These are phyloP conservation scores for Epichloe scottii DNA, from an alignment of 2,329 filamentous ascomycete genomes.

Conservation along the genomic window DNA sequence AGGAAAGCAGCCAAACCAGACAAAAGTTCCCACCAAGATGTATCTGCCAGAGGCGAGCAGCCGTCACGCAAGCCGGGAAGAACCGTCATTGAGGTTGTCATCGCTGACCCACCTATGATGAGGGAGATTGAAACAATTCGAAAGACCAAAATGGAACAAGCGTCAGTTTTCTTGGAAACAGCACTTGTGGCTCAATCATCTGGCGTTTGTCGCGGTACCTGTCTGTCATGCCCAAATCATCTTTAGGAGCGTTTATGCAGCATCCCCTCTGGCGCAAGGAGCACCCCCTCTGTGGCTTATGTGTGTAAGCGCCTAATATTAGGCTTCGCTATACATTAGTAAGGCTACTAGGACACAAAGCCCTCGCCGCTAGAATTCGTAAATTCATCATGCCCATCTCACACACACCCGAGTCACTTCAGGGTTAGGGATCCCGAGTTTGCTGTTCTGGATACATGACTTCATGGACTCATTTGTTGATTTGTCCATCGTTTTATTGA, in stretches of 20 bases:
- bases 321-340: no score
- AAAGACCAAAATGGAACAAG: background rate
- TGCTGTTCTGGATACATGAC: background rate
- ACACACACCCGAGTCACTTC: background rate
- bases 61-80: background rate
- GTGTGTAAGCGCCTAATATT: no score
- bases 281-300: no score
- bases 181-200: no score
- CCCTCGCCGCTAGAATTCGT: no score
- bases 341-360: no score
- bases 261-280: no score
- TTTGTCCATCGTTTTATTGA: background rate
- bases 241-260: no score
- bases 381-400: background rate
- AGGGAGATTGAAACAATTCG: background rate
- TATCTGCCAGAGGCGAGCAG: background rate
- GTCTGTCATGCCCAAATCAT: no score
- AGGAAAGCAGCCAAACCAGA: background rate
- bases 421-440: background rate
- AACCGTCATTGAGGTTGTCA: background rate
- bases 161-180: no score
- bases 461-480: background rate
- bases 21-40: background rate
- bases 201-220: background rate
- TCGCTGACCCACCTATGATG: background rate